A percentile compares a stretch with the other conserved stretches of the same genome.
phyloP scores from a whole-genome alignment of 2,329 filamentous ascomycete genomes.

The Aspergillus sp. region DNA sequence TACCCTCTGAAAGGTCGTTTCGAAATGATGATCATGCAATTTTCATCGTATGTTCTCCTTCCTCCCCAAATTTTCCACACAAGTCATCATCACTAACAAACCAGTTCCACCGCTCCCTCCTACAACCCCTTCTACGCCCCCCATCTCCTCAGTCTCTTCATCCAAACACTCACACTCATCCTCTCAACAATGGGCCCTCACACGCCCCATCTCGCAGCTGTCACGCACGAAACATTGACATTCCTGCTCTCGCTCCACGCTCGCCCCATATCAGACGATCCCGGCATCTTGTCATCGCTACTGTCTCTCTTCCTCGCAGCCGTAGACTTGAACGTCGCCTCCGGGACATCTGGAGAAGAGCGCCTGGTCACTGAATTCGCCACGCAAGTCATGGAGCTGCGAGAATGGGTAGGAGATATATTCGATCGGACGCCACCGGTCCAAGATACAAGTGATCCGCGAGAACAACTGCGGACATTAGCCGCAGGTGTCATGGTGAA shows the following conservation, averaged over 20 bases:
- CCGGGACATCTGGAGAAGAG: constrained; percentile 57
- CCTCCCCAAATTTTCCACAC: neutral
- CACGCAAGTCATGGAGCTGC: constrained; percentile 77
- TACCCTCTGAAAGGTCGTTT: constrained; percentile 81
- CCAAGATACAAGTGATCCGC: constrained; percentile 52
- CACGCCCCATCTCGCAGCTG: constrained; percentile 71
- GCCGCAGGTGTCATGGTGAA: constrained; percentile 81
- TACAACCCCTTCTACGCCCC: constrained; percentile 70
- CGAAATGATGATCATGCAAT: constrained; percentile 61
- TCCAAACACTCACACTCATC: constrained; percentile 83
- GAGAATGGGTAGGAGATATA: constrained; percentile 78
- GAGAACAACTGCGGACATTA: constrained; percentile 51
- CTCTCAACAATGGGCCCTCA: constrained; percentile 81
- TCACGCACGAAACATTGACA: constrained; percentile 82
- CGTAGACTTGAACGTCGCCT: constrained; percentile 71
- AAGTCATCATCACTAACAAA: constrained; percentile 7
- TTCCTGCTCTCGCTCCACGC: constrained; percentile 71
- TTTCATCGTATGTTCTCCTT: constrained; percentile 48
- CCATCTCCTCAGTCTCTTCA: constrained; percentile 72
- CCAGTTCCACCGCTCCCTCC: constrained; percentile 37
- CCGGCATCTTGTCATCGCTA: constrained; percentile 69
- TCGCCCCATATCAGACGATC: constrained; percentile 57
- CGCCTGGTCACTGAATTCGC: constrained; percentile 73
- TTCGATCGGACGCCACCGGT: constrained; percentile 61
- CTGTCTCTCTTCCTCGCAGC: constrained; percentile 78